Evolutionary conservation across 495 filamentous ascomycete species (phyloP).

Genomic region (Talaromyces wortmannii): DNA sequence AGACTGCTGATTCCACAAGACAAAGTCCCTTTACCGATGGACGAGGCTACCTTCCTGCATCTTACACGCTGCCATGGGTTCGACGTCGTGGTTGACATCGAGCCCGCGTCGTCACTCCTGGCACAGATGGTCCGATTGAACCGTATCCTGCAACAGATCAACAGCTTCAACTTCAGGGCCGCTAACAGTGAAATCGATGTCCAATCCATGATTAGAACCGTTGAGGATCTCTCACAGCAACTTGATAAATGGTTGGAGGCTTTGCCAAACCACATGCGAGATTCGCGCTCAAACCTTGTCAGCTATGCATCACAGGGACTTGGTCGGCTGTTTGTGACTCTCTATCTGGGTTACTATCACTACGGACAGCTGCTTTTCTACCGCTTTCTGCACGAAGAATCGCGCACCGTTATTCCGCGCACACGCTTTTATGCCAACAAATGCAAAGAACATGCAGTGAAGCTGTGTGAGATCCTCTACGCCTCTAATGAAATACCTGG

Average conservation of each 20-base stretch:
- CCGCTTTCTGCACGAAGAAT: conserved; percentile 27
- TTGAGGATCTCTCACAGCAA: conserved; percentile 15
- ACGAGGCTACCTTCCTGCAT: conserved; percentile 17
- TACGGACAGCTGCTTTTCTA: conserved; percentile 36
- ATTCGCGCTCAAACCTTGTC: conserved; percentile 19
- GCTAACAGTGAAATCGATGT: conserved; percentile 9
- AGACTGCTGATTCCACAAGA: conserved; percentile 14
- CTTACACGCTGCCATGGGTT: background rate
- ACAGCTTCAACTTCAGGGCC: conserved; percentile 22
- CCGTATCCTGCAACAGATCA: conserved; percentile 21
- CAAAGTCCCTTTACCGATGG: conserved; percentile 18
- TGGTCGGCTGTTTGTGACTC: conserved; percentile 28
- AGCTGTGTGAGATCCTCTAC: conserved; percentile 28
- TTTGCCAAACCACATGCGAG: conserved; percentile 21
- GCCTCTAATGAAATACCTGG: conserved; percentile 15
- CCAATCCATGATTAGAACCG: conserved; percentile 3
- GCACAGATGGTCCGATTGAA: conserved; percentile 29
- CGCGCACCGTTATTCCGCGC: conserved; percentile 1
- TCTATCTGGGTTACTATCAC: conserved; percentile 36
- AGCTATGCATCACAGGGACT: conserved; percentile 22
- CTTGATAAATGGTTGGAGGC: conserved; percentile 20
- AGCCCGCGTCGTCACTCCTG: conserved; percentile 12
- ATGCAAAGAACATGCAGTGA: conserved; percentile 27
- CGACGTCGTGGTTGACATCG: conserved; percentile 6
- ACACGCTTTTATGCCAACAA: conserved; percentile 19